Conservation (phyloP, 73 alveolate genomes). For the Urostyla sp. region DNA sequence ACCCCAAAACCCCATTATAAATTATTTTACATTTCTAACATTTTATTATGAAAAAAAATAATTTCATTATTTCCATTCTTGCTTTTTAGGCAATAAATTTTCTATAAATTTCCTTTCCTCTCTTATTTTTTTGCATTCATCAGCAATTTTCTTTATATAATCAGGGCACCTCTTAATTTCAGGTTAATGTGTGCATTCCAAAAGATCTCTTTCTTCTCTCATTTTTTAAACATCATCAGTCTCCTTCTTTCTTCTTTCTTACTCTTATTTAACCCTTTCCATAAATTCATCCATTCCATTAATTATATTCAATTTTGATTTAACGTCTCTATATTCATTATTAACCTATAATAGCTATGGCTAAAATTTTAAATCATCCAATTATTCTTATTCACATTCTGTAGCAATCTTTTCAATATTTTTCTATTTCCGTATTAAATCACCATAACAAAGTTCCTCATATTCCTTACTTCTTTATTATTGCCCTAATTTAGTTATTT, state of each 20-base stretch:
- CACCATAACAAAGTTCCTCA: constrained; percentile 44
- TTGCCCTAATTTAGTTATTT: constrained; percentile 25
- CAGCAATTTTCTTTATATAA: constrained; percentile 19
- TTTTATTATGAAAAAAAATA: no score
- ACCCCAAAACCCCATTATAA: no score
- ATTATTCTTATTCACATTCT: background rate
- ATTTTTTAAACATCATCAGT: constrained; percentile 8
- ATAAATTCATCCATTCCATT: constrained; percentile 32
- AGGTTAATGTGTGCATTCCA: constrained; percentile 40
- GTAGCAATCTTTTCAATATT: background rate
- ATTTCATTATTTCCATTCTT: constrained; percentile 12
- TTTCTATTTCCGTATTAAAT: background rate
- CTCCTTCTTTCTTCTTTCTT: constrained; percentile 19
- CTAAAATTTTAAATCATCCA: background rate
- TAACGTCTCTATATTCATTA: background rate
- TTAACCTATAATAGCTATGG: background rate
- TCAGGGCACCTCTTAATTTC: constrained; percentile 11
- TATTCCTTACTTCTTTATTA: background rate
- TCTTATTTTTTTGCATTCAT: constrained; percentile 35
- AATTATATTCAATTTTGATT: background rate
- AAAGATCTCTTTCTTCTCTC: constrained; percentile 17
- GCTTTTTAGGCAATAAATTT: constrained; percentile 19
- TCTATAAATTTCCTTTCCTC: constrained; percentile 8
- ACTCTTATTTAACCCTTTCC: background rate
- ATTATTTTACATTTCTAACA: no score